Base-by-base conservation (phyloP, 176 grass and related monocot genomes). In the Canna indica region DNA sequence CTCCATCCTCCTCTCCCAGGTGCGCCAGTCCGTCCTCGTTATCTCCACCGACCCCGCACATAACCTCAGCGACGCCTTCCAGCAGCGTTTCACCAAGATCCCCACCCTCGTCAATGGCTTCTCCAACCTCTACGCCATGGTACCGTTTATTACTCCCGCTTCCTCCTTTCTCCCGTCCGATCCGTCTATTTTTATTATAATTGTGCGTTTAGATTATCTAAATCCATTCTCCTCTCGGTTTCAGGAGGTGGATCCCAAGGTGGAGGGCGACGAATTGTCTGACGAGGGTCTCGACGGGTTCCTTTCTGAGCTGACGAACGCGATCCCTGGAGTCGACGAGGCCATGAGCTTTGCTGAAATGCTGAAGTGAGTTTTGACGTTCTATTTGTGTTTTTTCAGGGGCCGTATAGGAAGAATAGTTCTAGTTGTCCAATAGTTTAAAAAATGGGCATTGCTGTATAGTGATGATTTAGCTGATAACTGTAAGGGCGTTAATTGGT, bases 281-380 rank as follows among this genome's bases (percentile, higher is more conserved):
- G 95, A 85, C 48, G 78, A 99, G 36, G 95, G 95, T 33, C 87
- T 99, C 65, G 95, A 99, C 64, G 83, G 95, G 53, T 90, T 99
- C 76, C 83, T 99, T 80, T 99, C 95, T 22, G 95, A 99, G 69
- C 35, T 99, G 38, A 93, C 95, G 69, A 99, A 99, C 76, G 90
- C 95, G 36, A 99, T 99, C 63, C 95, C 95, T 80, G 95, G 95
- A 90, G 95, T 99, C 59, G 95, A 99, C 64, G 95, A 99, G 78
- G 95, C 95, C 76, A 99, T 99, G 95, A 99, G 95, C 85, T 99
- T 99, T 82, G 95, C 95, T 74, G 95, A 99, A 85, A 99, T 99
- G 95, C 82, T 99, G 47, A 99, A 99, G 95, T 94, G 71, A 90
- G 73, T 66, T 79, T 26, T 78, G 20, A 17, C 15, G 14, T 31